Evolutionary conservation across 371 early-diverging fungal species (phyloP), one percentile per base, ranked within the genome.

Genomic region (Mortierella polycephala): DNA sequence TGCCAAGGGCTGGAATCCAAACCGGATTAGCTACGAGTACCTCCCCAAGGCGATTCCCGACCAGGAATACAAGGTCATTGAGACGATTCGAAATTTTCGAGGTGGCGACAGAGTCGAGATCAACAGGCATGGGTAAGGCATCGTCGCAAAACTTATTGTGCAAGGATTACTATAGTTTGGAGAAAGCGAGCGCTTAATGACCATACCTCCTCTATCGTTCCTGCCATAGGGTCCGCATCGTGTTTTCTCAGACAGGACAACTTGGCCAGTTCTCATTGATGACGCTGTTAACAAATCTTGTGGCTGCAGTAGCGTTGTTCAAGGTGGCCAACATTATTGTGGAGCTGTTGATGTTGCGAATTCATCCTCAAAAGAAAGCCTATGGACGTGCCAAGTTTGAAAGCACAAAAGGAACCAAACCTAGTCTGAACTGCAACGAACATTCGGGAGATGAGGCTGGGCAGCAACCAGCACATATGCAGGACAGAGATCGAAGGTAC

Each of bases 241-340:
- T 85, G 5, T 83, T 86, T 58, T 81, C 74, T 5, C 87, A 87
- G 60, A 64, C 83, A n/a, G 90, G 90, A 2, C 64, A 81, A 39
- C 80, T 90, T 21, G 90, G 88, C 7, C 59, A 82, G 45, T 88
- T 89, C 67, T 82, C 87, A 14, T 49, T 85, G 39, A 81, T 87
- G 57, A 64, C 85, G 2, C 71, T 89, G 9, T 62, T 89, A 30
- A 73, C 82, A 7, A 85, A 85, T 57, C 57, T 90, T 21, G 88
- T 88, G 21, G 88, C 87, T 12, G 86, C 84, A 12, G 49, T 85
- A 7, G 87, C 88, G 1, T 67, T 90, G 23, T 83, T 90, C 65
- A 69, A 79, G 44, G 67, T 87, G 18, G 89, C 89, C 30, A 79
- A 84, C 18, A 47, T 84, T n/a, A 53, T 88, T 1, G 87, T 88